phyloP scores from a whole-genome alignment of 2,329 filamentous ascomycete genomes.

The Xylariaceae sp. region DNA sequence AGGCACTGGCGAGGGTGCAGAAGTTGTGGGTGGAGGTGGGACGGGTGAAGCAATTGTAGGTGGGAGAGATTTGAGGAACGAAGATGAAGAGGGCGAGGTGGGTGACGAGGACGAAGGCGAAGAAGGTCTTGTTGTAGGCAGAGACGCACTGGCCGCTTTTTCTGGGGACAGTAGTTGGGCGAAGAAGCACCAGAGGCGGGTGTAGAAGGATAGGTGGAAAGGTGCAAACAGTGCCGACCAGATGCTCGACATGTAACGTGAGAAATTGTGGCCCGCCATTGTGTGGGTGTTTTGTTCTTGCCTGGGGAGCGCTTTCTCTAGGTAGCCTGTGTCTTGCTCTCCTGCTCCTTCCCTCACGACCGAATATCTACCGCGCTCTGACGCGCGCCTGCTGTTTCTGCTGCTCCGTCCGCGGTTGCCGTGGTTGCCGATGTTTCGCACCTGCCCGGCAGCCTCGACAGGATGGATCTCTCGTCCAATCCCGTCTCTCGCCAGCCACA shows the following conservation, averaged over 20 bases:
- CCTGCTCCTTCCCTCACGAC: conserved; percentile 8
- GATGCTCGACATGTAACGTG: conserved; percentile 32
- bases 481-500: not conserved
- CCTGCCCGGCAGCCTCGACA: conserved; percentile 10
- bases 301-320: conserved; percentile 16
- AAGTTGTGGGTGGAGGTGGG: not conserved
- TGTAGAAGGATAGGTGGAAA: conserved; percentile 29
- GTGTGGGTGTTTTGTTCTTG: conserved; percentile 19
- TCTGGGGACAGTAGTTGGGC: conserved; percentile 18
- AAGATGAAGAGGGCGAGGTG: not conserved
- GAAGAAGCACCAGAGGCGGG: conserved; percentile 28
- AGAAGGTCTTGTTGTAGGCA: conserved; percentile 8
- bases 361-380: not conserved
- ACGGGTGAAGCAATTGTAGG: conserved; percentile 2
- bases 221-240: conserved; percentile 34
- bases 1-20: not conserved
- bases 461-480: not conserved
- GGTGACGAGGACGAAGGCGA: conserved; percentile 1
- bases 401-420: not conserved
- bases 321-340: conserved; percentile 13
- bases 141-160: conserved; percentile 10
- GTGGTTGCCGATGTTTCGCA: not conserved
- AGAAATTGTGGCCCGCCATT: conserved; percentile 34
- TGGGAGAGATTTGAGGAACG: conserved; percentile 1
- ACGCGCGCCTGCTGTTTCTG: not conserved